These are phyloP conservation scores for Postia placenta DNA, from an alignment of 768 basidiomycete species.

Conservation along the genomic window DNA sequence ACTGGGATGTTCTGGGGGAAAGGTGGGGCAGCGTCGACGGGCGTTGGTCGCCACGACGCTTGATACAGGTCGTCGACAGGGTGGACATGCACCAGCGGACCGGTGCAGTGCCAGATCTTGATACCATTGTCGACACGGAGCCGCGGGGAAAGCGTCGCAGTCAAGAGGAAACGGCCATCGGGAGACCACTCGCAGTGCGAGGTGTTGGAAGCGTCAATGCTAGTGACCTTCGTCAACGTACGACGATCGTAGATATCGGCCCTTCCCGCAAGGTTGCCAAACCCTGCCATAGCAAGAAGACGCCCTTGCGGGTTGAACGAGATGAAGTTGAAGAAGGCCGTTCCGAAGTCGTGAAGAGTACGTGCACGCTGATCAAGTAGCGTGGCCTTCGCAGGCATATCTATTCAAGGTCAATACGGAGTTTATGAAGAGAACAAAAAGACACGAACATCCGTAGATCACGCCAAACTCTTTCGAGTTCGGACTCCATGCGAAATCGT, in stretches of 20 bases:
- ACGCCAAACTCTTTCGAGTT: conserved; percentile 96
- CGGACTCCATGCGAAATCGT: conserved; percentile 94
- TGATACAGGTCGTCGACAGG: conserved; percentile 87
- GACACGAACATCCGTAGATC: conserved; percentile 85
- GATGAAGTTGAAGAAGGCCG: conserved; percentile 86
- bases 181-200: conserved; percentile 95
- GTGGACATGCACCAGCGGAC: conserved; percentile 82
- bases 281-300: conserved; percentile 85
- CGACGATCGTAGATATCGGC: conserved; percentile 90
- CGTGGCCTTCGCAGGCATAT: conserved; percentile 92
- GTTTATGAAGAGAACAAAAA: not conserved
- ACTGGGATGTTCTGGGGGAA: conserved; percentile 65
- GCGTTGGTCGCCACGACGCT: conserved; percentile 73
- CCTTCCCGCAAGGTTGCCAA: conserved; percentile 94
- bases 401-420: conserved; percentile 32
- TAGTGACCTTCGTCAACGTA: conserved; percentile 68
- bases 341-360: conserved; percentile 84
- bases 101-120: conserved; percentile 92
- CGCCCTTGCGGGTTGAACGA: conserved; percentile 93
- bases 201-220: conserved; percentile 88
- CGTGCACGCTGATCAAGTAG: conserved; percentile 90
- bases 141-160: conserved; percentile 92
- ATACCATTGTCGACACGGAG: conserved; percentile 96
- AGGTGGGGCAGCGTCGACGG: conserved; percentile 54
- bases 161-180: conserved; percentile 87